Evolutionary conservation across 2,329 filamentous ascomycete species (phyloP), one percentile per base, ranked within the genome.

Genomic region (Capronia coronata): DNA sequence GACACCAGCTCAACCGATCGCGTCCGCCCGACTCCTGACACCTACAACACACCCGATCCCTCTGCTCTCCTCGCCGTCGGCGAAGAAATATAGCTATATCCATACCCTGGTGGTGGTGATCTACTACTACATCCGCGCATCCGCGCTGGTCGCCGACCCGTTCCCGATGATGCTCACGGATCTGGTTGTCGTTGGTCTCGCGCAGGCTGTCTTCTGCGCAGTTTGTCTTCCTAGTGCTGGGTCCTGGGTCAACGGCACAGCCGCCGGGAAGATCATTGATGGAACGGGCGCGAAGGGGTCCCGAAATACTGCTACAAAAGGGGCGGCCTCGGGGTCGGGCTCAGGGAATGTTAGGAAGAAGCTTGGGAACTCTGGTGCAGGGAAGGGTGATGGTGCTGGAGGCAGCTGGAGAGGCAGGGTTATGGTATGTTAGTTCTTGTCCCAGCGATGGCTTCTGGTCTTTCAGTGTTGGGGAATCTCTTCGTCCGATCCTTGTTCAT

Each of bases 61-160:
- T 46, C 67, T 75, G 53, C 68, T 77, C 41, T 62, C 71, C 22
- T 74, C 68, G 19, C 63, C 70, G n/a, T 55, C 71, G 16, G 75
- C 78, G 2, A 72, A 68, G 43, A 64, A 76, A 18, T 77, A 84
- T 62, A 79, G 83, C 10, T 75, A 87, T 61, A 66, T 80, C 16
- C 86, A 94, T 59, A 83, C 86, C 0, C 67, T 76, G 21, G 67
- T 88, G 9, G 73, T 94, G 23, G 74, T 87, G 23, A 76, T 75
- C 8, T 68, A 84, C 29, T 82, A 84, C 63, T 74, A 76, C 39
- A 63, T 78, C 55, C 77, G 77, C 32, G 91, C 94, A 67, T 65
- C 70, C 29, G 69, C 75, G 14, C 73, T 94, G 21, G 84, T 94
- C 22, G 71, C 75, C 13, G 78, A 90, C 57, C 87, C 89, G 0